Percentiles rank a stretch among this genome's conserved stretches.
These are phyloP conservation scores for Porpolomopsis calyptriformis DNA, from an alignment of 768 basidiomycete genomes.

Conservation along the genomic window DNA sequence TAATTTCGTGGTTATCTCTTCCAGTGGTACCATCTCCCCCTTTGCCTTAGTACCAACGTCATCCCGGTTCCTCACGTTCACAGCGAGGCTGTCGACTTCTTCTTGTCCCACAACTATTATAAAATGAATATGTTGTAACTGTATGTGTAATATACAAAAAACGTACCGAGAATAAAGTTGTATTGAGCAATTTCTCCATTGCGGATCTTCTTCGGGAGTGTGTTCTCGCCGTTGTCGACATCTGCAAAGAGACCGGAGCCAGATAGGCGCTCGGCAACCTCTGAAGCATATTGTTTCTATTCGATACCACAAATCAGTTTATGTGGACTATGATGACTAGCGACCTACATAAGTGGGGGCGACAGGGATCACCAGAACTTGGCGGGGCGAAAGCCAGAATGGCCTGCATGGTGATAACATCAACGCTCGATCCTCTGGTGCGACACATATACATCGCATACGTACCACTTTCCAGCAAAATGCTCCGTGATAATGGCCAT, in stretches of 20 bases:
- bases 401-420: conserved; percentile 47
- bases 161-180: conserved; percentile 90
- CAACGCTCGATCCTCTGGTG: too few species aligned
- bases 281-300: conserved; percentile 83
- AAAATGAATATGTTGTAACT: neutral
- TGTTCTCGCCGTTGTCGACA: conserved; percentile 86
- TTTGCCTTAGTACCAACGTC: conserved; percentile 80
- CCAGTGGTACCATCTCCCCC: conserved; percentile 64
- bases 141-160: neutral
- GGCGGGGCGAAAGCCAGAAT: conserved; percentile 97
- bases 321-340: neutral
- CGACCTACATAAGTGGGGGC: conserved; percentile 73
- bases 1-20: conserved; percentile 60
- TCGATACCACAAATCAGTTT: conserved; percentile 4
- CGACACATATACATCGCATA: too few species aligned
- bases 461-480: conserved; percentile 93
- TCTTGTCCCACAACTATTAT: conserved; percentile 84
- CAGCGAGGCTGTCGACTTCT: conserved; percentile 75
- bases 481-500: conserved; percentile 97
- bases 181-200: conserved; percentile 97
- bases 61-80: conserved; percentile 94
- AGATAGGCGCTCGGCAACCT: conserved; percentile 60
- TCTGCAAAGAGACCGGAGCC: conserved; percentile 76
- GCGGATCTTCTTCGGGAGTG: conserved; percentile 92
- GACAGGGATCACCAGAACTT: conserved; percentile 90